These are phyloP conservation scores for Corniculantispora saksenae DNA, from an alignment of 2,329 filamentous ascomycete genomes.

Conservation along the genomic window DNA sequence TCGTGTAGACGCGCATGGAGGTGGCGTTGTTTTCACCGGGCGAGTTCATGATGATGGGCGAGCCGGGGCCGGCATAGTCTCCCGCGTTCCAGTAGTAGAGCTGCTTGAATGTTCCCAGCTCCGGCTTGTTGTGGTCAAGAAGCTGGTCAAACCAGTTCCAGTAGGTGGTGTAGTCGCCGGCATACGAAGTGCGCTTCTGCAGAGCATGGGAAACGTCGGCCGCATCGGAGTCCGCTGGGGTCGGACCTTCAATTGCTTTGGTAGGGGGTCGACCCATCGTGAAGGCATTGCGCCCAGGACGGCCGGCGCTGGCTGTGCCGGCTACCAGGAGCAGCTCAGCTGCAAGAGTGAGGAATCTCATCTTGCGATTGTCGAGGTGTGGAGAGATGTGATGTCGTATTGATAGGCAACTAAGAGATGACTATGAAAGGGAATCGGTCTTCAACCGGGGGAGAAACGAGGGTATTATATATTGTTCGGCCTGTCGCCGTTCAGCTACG, in stretches of 20 bases:
- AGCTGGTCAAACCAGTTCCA: slow-evolving; percentile 49
- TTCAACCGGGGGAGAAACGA: background rate
- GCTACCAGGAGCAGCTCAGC: slow-evolving; percentile 12
- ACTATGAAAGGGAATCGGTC: background rate
- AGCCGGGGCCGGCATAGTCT: slow-evolving; percentile 72
- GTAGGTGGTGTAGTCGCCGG: background rate
- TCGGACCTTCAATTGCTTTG: background rate
- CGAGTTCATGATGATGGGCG: slow-evolving; percentile 71
- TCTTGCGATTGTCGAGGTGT: background rate
- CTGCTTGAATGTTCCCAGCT: slow-evolving; percentile 64
- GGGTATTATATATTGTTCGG: background rate
- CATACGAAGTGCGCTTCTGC: slow-evolving; percentile 13
- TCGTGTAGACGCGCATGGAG: slow-evolving; percentile 63
- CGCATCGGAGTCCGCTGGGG: background rate
- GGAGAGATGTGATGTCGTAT: background rate
- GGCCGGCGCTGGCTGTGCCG: background rate
- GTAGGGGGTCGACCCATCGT: background rate
- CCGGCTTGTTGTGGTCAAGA: slow-evolving; percentile 58
- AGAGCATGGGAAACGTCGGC: background rate
- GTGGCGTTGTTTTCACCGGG: slow-evolving; percentile 55
- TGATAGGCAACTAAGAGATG: background rate
- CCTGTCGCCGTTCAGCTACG: background rate
- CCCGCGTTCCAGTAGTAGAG: slow-evolving; percentile 79
- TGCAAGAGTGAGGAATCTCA: slow-evolving; percentile 16
- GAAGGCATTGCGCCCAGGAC: background rate